These are phyloP conservation scores for Graphilbum sp. DNA, from an alignment of 2,329 filamentous ascomycete genomes.

Conservation along the genomic window DNA sequence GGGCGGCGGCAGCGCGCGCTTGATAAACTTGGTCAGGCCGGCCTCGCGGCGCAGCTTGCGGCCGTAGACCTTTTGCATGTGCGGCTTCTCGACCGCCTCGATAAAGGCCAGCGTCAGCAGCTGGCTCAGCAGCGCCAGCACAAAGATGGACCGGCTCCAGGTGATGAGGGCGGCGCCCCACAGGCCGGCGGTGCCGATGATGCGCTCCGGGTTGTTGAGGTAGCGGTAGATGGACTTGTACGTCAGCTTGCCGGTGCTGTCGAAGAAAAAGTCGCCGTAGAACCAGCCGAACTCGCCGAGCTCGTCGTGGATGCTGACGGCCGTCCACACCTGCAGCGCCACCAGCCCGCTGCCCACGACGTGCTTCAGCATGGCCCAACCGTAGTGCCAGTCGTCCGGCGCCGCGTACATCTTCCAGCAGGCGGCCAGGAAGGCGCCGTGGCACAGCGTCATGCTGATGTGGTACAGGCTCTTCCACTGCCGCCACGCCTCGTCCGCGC, in stretches of 20 bases:
- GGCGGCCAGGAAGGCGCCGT: slow-evolving; percentile 73
- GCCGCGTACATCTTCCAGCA: slow-evolving; percentile 92
- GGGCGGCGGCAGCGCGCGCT: slow-evolving; percentile 67
- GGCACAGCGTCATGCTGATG: slow-evolving; percentile 79
- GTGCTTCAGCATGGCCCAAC: slow-evolving; percentile 73
- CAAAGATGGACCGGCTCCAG: slow-evolving; percentile 72
- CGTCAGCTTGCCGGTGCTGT: slow-evolving; percentile 72
- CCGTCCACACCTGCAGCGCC: slow-evolving; percentile 81
- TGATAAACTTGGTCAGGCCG: slow-evolving; percentile 81
- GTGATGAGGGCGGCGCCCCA: slow-evolving; percentile 94
- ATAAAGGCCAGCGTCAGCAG: slow-evolving; percentile 76
- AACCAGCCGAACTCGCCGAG: slow-evolving; percentile 98
- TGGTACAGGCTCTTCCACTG: slow-evolving; percentile 98
- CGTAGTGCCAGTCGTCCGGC: slow-evolving; percentile 76
- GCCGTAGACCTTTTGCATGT: slow-evolving; percentile 97
- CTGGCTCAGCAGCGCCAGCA: slow-evolving; percentile 73
- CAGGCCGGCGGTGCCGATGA: slow-evolving; percentile 84
- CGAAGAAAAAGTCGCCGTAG: slow-evolving; percentile 97
- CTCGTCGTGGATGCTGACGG: slow-evolving; percentile 83
- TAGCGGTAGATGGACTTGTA: slow-evolving; percentile 98
- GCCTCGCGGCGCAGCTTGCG: slow-evolving; percentile 69
- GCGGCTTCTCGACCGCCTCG: slow-evolving; percentile 83
- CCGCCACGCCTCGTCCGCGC: slow-evolving; percentile 77
- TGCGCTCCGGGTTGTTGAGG: slow-evolving; percentile 90
- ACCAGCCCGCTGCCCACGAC: slow-evolving; percentile 69